These are phyloP conservation scores for Hondaea fermentalgiana DNA, from an alignment of 108 stramenopile genomes.

Conservation along the genomic window DNA sequence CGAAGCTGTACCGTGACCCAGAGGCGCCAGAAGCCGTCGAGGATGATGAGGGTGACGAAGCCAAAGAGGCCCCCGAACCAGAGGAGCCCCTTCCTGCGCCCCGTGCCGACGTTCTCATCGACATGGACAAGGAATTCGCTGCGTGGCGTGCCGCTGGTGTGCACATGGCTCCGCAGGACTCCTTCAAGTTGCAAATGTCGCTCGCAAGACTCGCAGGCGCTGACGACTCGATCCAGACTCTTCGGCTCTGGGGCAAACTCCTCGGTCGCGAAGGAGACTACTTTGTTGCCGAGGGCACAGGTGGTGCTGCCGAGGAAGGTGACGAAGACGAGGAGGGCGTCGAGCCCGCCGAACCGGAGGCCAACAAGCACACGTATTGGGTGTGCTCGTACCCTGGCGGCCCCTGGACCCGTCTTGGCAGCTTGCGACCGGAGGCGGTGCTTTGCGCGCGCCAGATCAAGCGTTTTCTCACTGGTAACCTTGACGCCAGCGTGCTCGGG, in stretches of 20 bases:
- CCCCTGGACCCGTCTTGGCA: slow-evolving; percentile 45
- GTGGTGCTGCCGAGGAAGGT: slow-evolving; percentile 22
- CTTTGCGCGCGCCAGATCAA: slow-evolving; percentile 35
- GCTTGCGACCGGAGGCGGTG: slow-evolving; percentile 39
- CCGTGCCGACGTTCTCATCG: slow-evolving; percentile 32
- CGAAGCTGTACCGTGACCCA: slow-evolving; percentile 18
- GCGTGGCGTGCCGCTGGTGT: slow-evolving; percentile 25
- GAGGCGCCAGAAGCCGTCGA: slow-evolving; percentile 27
- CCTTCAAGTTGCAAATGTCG: slow-evolving; percentile 37
- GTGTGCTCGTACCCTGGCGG: slow-evolving; percentile 27
- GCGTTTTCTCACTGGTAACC: slow-evolving; percentile 41
- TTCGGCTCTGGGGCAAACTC: slow-evolving; percentile 48
- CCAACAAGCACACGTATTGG: slow-evolving; percentile 53
- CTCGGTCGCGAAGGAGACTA: slow-evolving; percentile 34
- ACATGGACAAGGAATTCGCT: not conserved
- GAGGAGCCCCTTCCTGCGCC: slow-evolving; percentile 35
- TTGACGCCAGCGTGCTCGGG: slow-evolving; percentile 40
- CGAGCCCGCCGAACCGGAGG: slow-evolving; percentile 34
- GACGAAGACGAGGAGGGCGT: slow-evolving; percentile 37
- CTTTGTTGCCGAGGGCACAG: slow-evolving; percentile 37
- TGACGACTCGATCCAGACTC: slow-evolving; percentile 25
- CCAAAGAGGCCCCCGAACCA: slow-evolving; percentile 16
- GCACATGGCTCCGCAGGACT: not conserved
- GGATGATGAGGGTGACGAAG: slow-evolving; percentile 40
- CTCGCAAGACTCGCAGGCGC: slow-evolving; percentile 35